Base-by-base conservation (phyloP, 2,329 filamentous ascomycete genomes). In the Fusarium sp. region DNA sequence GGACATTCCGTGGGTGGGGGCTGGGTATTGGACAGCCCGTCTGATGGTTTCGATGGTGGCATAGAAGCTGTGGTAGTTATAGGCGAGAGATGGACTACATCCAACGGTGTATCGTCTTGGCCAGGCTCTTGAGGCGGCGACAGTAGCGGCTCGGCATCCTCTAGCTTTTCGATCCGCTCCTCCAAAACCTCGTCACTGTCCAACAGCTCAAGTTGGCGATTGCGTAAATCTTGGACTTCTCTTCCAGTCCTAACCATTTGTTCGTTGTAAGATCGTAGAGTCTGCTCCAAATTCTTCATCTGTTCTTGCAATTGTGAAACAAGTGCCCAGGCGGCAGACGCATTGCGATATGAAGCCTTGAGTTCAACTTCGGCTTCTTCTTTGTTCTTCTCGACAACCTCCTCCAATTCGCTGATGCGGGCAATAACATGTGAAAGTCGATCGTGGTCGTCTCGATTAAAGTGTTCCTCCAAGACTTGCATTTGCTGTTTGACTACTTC, bases 281-380 rank as follows among this genome's bases (percentile, higher is more conserved):
- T 77, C 39, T 78, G 75, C 42, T 83, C 70, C 26, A 78, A 50
- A 9, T 77, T 49, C 74, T 75, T 64, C 73, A 76, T 55, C 67
- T 74, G 70, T 72, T 79, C 72, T 56, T 83, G 80, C 26, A 85
- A 71, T 57, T 83, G 80, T 40, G 81, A 77, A 19, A 86, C 81
- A 4, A 82, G 81, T 54, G 83, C 78, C 85, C 86, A 88, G 30
- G 85, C 81, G 17, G 83, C 82, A 61, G 81, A 81, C 28, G 88
- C 81, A 59, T 86, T 86, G 12, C 81, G 80, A 71, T 87, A 88
- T 17, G 84, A 81, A n/a, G 78, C 81, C 65, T 84, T 86, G 59
- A 87, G 80, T 51, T 88, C 84, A 39, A 82, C 78, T 32, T 79
- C 77, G n/a, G 80, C 77, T 24, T 88, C 86, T 23, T 82, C 82